A percentile compares a stretch with the other conserved stretches of the same genome.
Evolutionary conservation across 1,284 basidiomycete species (phyloP).

Genomic region (Fomitopsis schrenkii): DNA sequence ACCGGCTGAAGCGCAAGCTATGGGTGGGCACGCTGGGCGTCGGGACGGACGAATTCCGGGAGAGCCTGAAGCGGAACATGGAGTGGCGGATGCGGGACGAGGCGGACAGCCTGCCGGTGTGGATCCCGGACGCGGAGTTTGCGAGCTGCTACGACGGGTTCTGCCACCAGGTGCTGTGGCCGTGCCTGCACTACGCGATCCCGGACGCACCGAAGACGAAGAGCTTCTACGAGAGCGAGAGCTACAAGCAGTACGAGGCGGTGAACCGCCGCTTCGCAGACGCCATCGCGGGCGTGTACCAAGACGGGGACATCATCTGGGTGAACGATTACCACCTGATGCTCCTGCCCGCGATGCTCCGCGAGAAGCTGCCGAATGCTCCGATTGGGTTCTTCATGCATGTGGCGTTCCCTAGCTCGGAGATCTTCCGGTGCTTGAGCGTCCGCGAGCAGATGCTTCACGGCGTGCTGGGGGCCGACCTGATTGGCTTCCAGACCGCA

Average conservation of each 20-base stretch:
- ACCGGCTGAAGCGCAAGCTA: slow-evolving; percentile 54
- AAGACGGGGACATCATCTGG: slow-evolving; percentile 83
- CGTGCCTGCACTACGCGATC: slow-evolving; percentile 82
- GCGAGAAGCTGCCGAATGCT: slow-evolving; percentile 54
- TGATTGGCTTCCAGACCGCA: slow-evolving; percentile 83
- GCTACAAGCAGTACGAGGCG: slow-evolving; percentile 75
- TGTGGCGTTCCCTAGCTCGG: slow-evolving; percentile 84
- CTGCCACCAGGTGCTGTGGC: slow-evolving; percentile 87
- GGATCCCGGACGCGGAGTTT: slow-evolving; percentile 78
- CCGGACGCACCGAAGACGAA: slow-evolving; percentile 85
- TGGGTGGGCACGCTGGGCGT: slow-evolving; percentile 83
- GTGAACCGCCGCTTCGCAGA: slow-evolving; percentile 86
- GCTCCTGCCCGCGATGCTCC: slow-evolving; percentile 76
- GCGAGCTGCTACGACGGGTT: slow-evolving; percentile 81
- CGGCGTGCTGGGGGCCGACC: slow-evolving; percentile 73
- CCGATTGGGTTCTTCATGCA: slow-evolving; percentile 89
- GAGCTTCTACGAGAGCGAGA: slow-evolving; percentile 72
- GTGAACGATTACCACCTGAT: slow-evolving; percentile 87
- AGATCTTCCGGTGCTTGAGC: slow-evolving; percentile 83
- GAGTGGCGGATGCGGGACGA: slow-evolving; percentile 48
- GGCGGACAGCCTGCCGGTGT: slow-evolving; percentile 65
- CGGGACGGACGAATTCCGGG: slow-evolving; percentile 58
- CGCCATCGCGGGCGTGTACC: slow-evolving; percentile 66
- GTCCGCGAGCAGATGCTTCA: slow-evolving; percentile 62
- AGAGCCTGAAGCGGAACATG: slow-evolving; percentile 49